These are phyloP conservation scores for Mercurialis annua DNA, from an alignment of 345 rosid genomes.

Conservation along the genomic window DNA sequence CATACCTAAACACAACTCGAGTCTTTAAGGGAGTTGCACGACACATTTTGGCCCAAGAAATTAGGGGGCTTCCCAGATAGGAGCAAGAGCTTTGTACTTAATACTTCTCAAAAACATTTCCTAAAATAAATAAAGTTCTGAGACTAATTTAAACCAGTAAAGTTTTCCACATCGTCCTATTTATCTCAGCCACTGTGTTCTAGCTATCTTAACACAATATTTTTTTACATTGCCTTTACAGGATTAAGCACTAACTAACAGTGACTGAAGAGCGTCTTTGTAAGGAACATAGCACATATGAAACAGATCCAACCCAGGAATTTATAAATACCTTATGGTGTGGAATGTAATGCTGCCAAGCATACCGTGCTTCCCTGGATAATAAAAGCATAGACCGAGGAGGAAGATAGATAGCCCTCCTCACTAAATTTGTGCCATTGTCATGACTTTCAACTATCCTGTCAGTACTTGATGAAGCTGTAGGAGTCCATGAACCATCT, in stretches of 20 bases:
- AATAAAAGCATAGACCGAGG: slow-evolving; percentile 88
- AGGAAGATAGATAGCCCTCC: slow-evolving; percentile 77
- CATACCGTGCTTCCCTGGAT: slow-evolving; percentile 93
- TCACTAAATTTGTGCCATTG: slow-evolving; percentile 30
- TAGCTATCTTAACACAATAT: background rate
- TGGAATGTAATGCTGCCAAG: slow-evolving; percentile 96
- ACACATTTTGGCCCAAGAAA: background rate
- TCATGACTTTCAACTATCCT: slow-evolving; percentile 34
- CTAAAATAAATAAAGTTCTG: too few relatives aligned
- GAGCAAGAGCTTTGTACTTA: background rate
- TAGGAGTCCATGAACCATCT: slow-evolving; percentile 43
- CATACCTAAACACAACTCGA: background rate
- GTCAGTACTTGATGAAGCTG: slow-evolving; percentile 29
- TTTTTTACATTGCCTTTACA: background rate
- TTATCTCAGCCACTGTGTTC: background rate
- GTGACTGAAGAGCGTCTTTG: background rate
- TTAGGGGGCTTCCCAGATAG: background rate
- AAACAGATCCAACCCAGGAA: background rate
- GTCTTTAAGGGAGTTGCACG: background rate
- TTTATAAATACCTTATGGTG: slow-evolving; percentile 71
- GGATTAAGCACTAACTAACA: background rate
- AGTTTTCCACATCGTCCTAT: background rate
- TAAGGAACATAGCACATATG: background rate
- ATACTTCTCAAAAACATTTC: background rate
- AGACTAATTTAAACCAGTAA: background rate